phyloP scores from a whole-genome alignment of 495 filamentous ascomycete species.

The Hyaloscypha variabilis region DNA sequence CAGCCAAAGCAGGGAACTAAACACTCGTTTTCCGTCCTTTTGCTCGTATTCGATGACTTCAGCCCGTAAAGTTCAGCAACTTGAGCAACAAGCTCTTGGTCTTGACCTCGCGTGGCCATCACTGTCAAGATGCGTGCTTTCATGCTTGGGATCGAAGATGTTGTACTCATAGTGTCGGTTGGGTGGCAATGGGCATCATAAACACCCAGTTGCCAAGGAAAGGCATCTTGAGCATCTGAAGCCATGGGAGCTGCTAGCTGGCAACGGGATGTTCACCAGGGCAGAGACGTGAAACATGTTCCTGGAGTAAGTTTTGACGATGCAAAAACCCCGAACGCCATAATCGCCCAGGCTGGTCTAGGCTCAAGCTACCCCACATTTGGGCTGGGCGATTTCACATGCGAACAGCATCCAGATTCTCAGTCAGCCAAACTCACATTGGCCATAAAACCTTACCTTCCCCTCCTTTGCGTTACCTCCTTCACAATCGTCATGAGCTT shows the following conservation, averaged over 20 bases:
- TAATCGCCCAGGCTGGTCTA: background rate
- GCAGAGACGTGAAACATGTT: background rate
- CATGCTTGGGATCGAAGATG: slow-evolving; percentile 72
- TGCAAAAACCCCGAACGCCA: background rate
- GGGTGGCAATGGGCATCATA: slow-evolving; percentile 97
- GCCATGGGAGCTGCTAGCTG: background rate
- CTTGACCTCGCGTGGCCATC: slow-evolving; percentile 87
- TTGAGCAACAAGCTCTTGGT: slow-evolving; percentile 80
- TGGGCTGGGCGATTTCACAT: slow-evolving; percentile 6
- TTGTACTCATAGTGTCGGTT: slow-evolving; percentile 87
- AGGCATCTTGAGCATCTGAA: slow-evolving; percentile 29
- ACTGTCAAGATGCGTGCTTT: slow-evolving; percentile 75
- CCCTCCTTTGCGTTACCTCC: background rate
- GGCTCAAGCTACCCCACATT: slow-evolving; percentile 7
- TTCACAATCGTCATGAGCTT: background rate
- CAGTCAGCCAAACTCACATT: background rate
- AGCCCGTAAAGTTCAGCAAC: slow-evolving; percentile 50
- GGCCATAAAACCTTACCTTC: background rate
- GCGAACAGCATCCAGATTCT: background rate
- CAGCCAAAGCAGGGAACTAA: slow-evolving; percentile 91
- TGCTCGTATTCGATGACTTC: slow-evolving; percentile 15
- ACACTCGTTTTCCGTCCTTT: slow-evolving; percentile 21
- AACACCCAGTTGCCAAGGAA: slow-evolving; percentile 87
- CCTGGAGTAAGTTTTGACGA: background rate
- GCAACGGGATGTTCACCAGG: background rate